Base-by-base conservation (phyloP, 73 alveolate species). In the Effrenium voratum region DNA sequence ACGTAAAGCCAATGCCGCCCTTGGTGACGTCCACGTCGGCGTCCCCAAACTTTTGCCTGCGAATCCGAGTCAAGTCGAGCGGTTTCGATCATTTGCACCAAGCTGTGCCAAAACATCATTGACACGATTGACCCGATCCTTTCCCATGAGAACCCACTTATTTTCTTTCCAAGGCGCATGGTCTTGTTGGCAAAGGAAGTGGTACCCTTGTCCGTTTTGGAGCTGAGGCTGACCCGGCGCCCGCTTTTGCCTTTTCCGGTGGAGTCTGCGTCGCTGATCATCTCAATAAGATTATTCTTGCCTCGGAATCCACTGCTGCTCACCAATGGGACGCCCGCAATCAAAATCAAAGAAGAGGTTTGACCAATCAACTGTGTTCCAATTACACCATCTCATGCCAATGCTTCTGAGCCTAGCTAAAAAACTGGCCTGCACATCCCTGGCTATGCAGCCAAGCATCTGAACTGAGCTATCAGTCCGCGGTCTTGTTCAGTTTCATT, bases 141-240 rank as follows among this genome's bases (percentile, higher is more conserved):
- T n/a, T n/a, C n/a, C n/a, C n/a, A n/a, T n/a, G n/a, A n/a, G n/a
- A n/a, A n/a, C n/a, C n/a, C n/a, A n/a, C n/a, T n/a, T n/a, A n/a
- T n/a, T n/a, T n/a, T n/a, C n/a, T 15, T 28, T 47, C n/a, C 85
- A 38, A 75, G 97, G 30, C 46, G 76, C 97, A 90, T 90, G 6
- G 97, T 92, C 49, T 92, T 92, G 91, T 92, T 92, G 46, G 98
- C 98, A 49, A 92, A 92, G 34, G 98, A 92, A 44, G 98, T 92
- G 82, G 98, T 92, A 45, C 98, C 98, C 91, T 92, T 72, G 98
- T 92, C 98, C 45, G 98, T 92, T 63, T 47, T 73, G 57, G 98
- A 92, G 75, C 95, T 87, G 70, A 87, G 95, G 68, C 84, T 59
- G 43, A 87, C 95, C 84, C 95, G 68, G 50, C 95, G 95, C 47